Evolutionary conservation across 2,329 filamentous ascomycete species (phyloP), one percentile per base, ranked within the genome.

Genomic region (Pezicula carpinea): DNA sequence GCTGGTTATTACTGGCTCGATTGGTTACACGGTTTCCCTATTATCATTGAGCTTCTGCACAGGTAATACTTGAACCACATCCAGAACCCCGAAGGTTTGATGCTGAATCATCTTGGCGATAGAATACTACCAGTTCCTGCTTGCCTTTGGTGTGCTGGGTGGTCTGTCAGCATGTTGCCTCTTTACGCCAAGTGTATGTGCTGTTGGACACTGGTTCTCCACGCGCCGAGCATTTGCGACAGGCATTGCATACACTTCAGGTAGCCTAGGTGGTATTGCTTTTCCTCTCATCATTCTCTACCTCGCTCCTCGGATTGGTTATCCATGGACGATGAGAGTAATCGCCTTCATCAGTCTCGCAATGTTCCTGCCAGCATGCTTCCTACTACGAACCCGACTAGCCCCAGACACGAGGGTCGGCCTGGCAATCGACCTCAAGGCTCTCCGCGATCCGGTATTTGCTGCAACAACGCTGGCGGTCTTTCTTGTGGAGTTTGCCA

Each of bases 261-360:
- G 68, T 34, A 71, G 68, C n/a, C 52, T 75, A 3, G 74, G 74
- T 19, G 82, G 0, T 66, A 23, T 85, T 19, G 69, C 85, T 2
- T 86, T 83, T 57, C 81, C 83, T 0, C 67, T 78, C 2, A 70
- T 78, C 14, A 70, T 76, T 1, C 69, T 74, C 57, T 73, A 79
- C 44, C 65, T 86, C 14, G 65, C 85, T 2, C 78, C 80, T 0
- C 69, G 67, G 15, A 65, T 85, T 3, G 83, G 83, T 0, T 86
- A 84, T 56, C 69, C 71, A 0, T 85, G 82, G 80, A 82, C 83
- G 0, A 72, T 83, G n/a, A 69, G 82, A 0, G 72, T 76, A 0
- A 71, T 84, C 51, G 82, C 76, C 0, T 75, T 87, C 43, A 71
- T 86, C 26, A 46, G n/a, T 54, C 2, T 73, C 81, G 43, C 63